Evolutionary conservation across 2,329 filamentous ascomycete genomes (phyloP), one percentile per base, ranked within the genome.

Genomic region (Pezicula rhizophila): DNA sequence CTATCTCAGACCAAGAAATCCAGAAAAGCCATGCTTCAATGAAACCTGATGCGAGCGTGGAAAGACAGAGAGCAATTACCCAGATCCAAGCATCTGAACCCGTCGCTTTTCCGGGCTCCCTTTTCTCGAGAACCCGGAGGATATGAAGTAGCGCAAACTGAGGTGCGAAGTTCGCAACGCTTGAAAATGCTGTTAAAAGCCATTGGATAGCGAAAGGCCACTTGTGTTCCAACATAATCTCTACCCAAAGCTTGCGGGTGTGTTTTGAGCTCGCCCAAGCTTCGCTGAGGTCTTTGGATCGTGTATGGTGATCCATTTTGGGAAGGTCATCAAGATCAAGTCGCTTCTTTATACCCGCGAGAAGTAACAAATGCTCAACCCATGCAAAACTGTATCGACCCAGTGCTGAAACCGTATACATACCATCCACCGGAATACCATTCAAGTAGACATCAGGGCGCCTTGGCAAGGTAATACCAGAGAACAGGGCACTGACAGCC

Each of bases 131-230:
- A 2, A 78, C 73, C 31, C 72, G 73, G 17, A 92, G 74, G 11
- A 92, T 76, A 42, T 78, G 76, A 49, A 84, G 73, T 54, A 88
- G 79, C 25, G 82, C 77, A 63, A 84, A 79, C 59, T 89, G 87
- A 0, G 87, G 87, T 0, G 79, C 76, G 50, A 90, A 82, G 48
- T 80, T 80, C n/a, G 61, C 57, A 45, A 66, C 60, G 4, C 61
- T 54, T 48, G 59, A 57, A 8, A 61, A 5, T 0, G 62, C 38
- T 2, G 79, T 80, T 7, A 87, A 61, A 2, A 67, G 41, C 69
- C 78, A 82, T 65, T 90, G 86, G 8, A 78, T 48, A 1, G 72
- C 56, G 35, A 91, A 71, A 1, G 70, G 64, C 20, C 64, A 64
- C 52, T 76, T 76, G 61, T 89, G 84, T 1, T 77, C 76, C 38